Base-by-base conservation (phyloP, 352 stramenopile genomes). In the Pythium utonaiense region DNA sequence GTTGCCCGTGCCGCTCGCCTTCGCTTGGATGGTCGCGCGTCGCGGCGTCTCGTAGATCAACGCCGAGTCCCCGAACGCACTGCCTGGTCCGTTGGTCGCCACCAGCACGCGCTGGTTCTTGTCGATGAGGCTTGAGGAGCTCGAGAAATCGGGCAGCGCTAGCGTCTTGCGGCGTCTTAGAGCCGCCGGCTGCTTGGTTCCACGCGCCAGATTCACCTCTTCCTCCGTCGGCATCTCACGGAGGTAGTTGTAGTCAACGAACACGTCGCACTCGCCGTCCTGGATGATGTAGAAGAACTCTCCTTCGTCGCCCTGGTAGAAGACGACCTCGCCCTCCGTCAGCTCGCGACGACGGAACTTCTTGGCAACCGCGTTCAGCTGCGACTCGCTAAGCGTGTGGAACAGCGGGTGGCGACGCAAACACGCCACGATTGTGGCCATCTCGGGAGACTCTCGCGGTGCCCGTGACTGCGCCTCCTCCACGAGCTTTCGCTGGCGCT, bases 261-360 rank as follows among this genome's bases (percentile, higher is more conserved):
- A 88, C 5, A 94, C 84, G 44, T 95, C 80, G 40, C 83, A 91
- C 66, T 93, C 78, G 27, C 86, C 84, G 21, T 75, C 47, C 50
- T 93, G 69, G 24, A 95, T 69, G 55, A 95, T 86, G 60, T 92
- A 93, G 44, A 95, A 95, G 54, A 67, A 91, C 47, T 91, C 83
- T 13, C 86, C 84, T 0, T 71, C 57, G 9, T 64, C 69, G n/a
- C 86, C 86, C 60, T 95, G 86, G 57, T 92, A 92, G 56, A 95
- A 95, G 17, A 93, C 82, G 1, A 92, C 80, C 47, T 94, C 80
- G n/a, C 81, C 78, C 12, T 80, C 69, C 0, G 66, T 51, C 21
- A 91, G 44, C 17, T 72, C 68, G 6, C 78, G 77, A 21, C 80
- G 78, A 13, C 80, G 81, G 42, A 92, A 93, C 7, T 80, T 66